Evolutionary conservation across 148 eudicot genomes (phyloP).

Genomic region (Rhododendron griersonianum): DNA sequence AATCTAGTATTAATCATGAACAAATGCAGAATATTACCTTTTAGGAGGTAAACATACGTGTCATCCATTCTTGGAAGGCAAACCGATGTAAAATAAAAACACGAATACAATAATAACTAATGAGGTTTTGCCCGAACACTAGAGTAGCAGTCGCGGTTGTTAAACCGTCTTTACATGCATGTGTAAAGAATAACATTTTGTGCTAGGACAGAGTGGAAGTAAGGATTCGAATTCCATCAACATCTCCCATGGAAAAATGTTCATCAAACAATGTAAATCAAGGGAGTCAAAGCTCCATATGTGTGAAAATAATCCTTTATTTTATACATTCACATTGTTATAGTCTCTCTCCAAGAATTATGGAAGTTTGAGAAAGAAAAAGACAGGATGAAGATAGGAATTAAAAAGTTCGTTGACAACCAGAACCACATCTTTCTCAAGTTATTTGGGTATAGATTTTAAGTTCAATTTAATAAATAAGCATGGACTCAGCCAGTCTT

Average conservation of each 20-base stretch:
- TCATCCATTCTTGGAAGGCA: no score
- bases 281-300: not conserved
- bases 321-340: not conserved
- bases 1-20: no score
- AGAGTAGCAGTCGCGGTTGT: no score
- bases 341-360: not conserved
- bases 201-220: not conserved
- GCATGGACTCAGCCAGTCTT: not conserved
- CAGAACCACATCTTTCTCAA: not conserved
- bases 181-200: not conserved
- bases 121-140: no score
- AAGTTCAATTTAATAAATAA: not conserved
- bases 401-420: not conserved
- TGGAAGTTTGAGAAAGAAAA: not conserved
- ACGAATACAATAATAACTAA: no score
- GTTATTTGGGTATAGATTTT: not conserved
- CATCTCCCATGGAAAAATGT: no score
- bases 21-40: no score
- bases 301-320: not conserved
- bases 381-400: not conserved
- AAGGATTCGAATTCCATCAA: not conserved
- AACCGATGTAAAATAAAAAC: no score
- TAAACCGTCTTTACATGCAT: not conserved
- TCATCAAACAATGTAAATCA: not conserved
- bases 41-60: not conserved